phyloP scores from a whole-genome alignment of 2,329 filamentous ascomycete genomes.

The Nemania diffusa region DNA sequence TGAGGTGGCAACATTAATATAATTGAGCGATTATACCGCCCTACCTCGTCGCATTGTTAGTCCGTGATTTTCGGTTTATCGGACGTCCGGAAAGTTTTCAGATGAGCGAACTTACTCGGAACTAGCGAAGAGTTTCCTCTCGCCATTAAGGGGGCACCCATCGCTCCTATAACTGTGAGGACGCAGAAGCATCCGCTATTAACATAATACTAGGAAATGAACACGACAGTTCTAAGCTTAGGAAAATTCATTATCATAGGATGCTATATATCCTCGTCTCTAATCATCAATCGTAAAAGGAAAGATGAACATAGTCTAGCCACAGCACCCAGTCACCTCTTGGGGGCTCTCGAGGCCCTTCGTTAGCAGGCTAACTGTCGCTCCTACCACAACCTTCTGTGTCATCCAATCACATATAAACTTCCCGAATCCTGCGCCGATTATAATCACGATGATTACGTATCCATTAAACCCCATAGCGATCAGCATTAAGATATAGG shows the following conservation, averaged over 20 bases:
- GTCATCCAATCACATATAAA: constrained; percentile 66
- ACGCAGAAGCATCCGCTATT: too few relatives aligned
- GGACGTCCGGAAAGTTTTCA: too few relatives aligned
- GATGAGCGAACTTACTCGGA: too few relatives aligned
- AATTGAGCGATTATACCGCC: constrained; percentile 1
- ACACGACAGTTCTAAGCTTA: neutral
- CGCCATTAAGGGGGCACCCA: too few relatives aligned
- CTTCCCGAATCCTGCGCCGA: constrained; percentile 63
- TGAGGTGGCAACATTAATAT: constrained; percentile 3
- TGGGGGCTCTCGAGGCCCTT: constrained; percentile 30
- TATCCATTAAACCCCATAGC: constrained; percentile 61
- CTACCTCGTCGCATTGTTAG: neutral
- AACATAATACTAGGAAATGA: neutral
- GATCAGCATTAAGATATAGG: constrained; percentile 58
- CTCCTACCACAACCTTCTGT: constrained; percentile 52
- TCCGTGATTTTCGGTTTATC: neutral
- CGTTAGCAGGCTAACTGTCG: neutral
- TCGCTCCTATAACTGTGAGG: too few relatives aligned
- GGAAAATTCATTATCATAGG: neutral
- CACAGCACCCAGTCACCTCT: constrained; percentile 37
- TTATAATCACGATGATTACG: constrained; percentile 56
- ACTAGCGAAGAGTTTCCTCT: too few relatives aligned
- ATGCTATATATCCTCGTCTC: neutral
- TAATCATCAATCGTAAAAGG: constrained; percentile 18
- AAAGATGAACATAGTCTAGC: constrained; percentile 4